Base-by-base conservation (phyloP, 495 filamentous ascomycete species). In the Acidiella bohemica region DNA sequence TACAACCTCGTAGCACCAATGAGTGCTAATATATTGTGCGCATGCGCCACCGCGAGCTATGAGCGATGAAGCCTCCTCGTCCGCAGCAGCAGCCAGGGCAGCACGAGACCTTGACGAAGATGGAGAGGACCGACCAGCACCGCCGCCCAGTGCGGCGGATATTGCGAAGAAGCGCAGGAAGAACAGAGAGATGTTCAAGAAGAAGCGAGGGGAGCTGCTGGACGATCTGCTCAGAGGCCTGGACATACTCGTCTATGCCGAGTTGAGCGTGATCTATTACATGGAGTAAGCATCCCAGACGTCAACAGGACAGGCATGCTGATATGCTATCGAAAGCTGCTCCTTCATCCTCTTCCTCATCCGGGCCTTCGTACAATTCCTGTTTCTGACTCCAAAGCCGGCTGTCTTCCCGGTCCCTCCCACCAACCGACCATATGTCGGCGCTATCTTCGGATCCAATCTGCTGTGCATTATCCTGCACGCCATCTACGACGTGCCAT, bases 191-290 rank as follows among this genome's bases (percentile, higher is more conserved):
- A 58, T 68, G 41, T 63, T 57, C 32, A 59, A 57, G 33, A 43
- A 45, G 38, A 76, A 72, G 60, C 72, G 71, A 25, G 63, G 66
- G 25, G 65, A 76, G 39, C 75, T 81, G 54, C 69, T 90, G 41
- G 76, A 75, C 49, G 66, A 77, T 36, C 60, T 92, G 23, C 68
- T 83, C 50, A 69, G 72, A 42, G 78, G 74, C 53, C 64, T 93
- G 32, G 85, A 94, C 59, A 78, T 78, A 49, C 42, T 86, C n/a
- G 73, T 86, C 22, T 86, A 84, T 55, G 76, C 76, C 43, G 73
- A 93, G 63, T 65, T 92, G 23, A 81, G 80, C 27, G 71, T 78
- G 28, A 50, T 93, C 42, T 94, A 94, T 62, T 92, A 90, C 58
- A 79, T 92, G 73, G 86, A 94, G 86, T 93, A 64, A 50, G 80